phyloP scores from a whole-genome alignment of 1,284 basidiomycete genomes.

The Ustilago vetiveriae region DNA sequence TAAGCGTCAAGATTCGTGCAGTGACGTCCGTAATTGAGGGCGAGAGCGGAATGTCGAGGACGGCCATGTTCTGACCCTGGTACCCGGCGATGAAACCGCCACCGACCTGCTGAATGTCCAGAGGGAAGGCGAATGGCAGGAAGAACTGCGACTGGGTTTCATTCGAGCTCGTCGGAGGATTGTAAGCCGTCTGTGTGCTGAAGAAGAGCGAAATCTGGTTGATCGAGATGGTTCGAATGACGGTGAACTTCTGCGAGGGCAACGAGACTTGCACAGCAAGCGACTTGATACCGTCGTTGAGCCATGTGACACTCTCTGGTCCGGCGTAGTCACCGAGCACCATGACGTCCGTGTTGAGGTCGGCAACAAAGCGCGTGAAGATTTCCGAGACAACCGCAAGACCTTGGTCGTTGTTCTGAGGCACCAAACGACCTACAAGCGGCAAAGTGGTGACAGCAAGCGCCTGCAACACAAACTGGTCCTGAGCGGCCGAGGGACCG shows the following conservation, averaged over 20 bases:
- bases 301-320: slow-evolving; percentile 75
- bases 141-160: slow-evolving; percentile 75
- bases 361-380: slow-evolving; percentile 80
- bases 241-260: slow-evolving; percentile 75
- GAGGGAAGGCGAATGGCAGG: slow-evolving; percentile 77
- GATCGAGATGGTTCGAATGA: slow-evolving; percentile 76
- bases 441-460: slow-evolving; percentile 72
- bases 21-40: slow-evolving; percentile 75
- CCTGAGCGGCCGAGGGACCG: slow-evolving; percentile 72
- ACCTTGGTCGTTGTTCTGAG: slow-evolving; percentile 72
- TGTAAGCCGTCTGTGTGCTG: slow-evolving; percentile 70
- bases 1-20: slow-evolving; percentile 74
- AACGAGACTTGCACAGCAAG: slow-evolving; percentile 75
- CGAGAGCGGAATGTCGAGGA: slow-evolving; percentile 74
- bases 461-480: slow-evolving; percentile 73
- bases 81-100: slow-evolving; percentile 75
- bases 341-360: slow-evolving; percentile 73
- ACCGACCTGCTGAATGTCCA: slow-evolving; percentile 75
- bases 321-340: slow-evolving; percentile 77
- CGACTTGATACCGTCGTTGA: slow-evolving; percentile 78
- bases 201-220: slow-evolving; percentile 76
- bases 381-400: slow-evolving; percentile 74
- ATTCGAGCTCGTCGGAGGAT: slow-evolving; percentile 74
- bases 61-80: slow-evolving; percentile 73
- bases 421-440: slow-evolving; percentile 75